Percentiles rank a stretch among this genome's conserved stretches.
Evolutionary conservation across 352 stramenopile genomes (phyloP).

Genomic region (Phytophthora kernoviae): DNA sequence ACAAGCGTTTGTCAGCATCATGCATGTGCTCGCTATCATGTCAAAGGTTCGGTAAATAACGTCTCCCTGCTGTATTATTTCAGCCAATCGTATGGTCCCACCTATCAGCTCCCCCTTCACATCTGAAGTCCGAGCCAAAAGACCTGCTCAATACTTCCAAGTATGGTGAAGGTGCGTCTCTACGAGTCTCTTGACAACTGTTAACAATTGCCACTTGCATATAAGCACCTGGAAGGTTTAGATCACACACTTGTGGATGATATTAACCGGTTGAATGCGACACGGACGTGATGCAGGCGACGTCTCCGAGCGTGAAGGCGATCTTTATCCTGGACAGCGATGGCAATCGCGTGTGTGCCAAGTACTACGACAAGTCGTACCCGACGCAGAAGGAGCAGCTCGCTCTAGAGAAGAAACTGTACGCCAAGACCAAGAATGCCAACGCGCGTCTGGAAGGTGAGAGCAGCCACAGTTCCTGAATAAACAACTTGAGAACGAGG

Average conservation of each 20-base stretch:
- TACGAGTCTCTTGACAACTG: conserved; percentile 5
- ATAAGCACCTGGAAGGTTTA: background rate
- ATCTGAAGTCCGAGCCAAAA: conserved; percentile 18
- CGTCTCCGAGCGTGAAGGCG: conserved; percentile 83
- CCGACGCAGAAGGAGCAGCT: conserved; percentile 86
- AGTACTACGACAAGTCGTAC: conserved; percentile 93
- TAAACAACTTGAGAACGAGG: no score
- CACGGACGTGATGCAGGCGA: conserved; percentile 38
- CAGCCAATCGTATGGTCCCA: conserved; percentile 58
- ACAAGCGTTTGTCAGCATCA: conserved; percentile 1
- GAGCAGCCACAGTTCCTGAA: no score
- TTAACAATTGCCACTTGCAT: background rate
- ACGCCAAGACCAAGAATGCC: conserved; percentile 90
- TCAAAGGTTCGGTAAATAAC: no score
- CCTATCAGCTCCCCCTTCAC: conserved; percentile 39
- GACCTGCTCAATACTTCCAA: conserved; percentile 18
- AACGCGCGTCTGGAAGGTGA: conserved; percentile 84
- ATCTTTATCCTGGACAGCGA: conserved; percentile 91
- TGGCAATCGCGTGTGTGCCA: conserved; percentile 89
- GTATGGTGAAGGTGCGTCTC: conserved; percentile 70
- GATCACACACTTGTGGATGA: background rate
- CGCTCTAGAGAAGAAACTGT: conserved; percentile 90
- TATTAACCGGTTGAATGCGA: conserved; percentile 9
- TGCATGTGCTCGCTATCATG: conserved; percentile 8
- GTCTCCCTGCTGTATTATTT: conserved; percentile 26